These are phyloP conservation scores for Rhizophora apiculata DNA, from an alignment of 345 rosid species.

Conservation along the genomic window DNA sequence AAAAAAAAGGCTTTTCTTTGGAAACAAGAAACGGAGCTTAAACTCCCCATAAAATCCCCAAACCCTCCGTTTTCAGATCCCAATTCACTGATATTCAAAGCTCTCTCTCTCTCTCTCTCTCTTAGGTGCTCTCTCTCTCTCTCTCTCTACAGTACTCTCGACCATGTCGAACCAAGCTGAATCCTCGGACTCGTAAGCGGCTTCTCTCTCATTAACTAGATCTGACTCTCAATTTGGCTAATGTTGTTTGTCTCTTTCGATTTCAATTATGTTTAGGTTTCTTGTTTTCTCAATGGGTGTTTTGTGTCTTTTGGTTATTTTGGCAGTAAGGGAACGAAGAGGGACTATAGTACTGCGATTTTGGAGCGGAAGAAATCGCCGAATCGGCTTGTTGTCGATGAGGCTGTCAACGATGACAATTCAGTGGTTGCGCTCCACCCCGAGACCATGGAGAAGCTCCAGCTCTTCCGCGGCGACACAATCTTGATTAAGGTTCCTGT, in stretches of 20 bases:
- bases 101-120: not conserved
- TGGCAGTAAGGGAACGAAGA: conserved; percentile 21
- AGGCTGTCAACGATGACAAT: conserved; percentile 13
- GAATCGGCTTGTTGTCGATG: conserved; percentile 17
- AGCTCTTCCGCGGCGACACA: conserved; percentile 20
- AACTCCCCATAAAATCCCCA: not conserved
- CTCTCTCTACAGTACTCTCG: not conserved
- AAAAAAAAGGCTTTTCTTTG: not conserved
- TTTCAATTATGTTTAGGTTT: not conserved
- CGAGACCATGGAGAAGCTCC: conserved; percentile 22
- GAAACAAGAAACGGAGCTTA: not conserved
- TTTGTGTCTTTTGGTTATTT: not conserved
- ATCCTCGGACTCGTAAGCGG: conserved; percentile 18
- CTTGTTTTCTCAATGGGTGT: not conserved
- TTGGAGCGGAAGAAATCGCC: conserved; percentile 19
- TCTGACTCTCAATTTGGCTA: not conserved
- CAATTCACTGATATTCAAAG: not conserved
- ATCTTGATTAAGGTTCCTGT: conserved; percentile 16
- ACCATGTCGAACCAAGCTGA: conserved; percentile 25
- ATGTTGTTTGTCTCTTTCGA: not conserved
- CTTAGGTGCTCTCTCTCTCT: not conserved
- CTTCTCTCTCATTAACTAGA: too few relatives aligned
- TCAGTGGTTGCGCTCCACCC: conserved; percentile 16
- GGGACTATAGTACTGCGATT: conserved; percentile 22
- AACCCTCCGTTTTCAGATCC: not conserved